Evolutionary conservation across 2,329 filamentous ascomycete species (phyloP).

Genomic region (Rhynchosporium secalis): DNA sequence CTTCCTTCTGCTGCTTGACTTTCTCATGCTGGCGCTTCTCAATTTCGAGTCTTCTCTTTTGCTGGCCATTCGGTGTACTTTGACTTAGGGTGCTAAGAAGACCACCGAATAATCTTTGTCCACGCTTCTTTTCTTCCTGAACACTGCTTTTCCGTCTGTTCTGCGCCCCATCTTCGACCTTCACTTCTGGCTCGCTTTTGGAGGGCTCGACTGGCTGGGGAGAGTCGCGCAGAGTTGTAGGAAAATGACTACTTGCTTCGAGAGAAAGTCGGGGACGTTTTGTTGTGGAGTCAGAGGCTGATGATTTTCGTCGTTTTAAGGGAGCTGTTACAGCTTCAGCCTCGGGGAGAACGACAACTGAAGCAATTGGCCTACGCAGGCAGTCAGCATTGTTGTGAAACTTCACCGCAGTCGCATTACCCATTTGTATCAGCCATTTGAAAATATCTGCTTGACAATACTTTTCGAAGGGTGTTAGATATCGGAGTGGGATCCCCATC

Average conservation of each 20-base stretch:
- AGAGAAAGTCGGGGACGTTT: constrained; percentile 55
- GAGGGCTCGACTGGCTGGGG: constrained; percentile 28
- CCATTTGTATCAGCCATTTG: constrained; percentile 33
- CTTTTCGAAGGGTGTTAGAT: background rate
- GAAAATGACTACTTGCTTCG: constrained; percentile 27
- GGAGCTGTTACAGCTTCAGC: constrained; percentile 25
- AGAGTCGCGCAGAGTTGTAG: constrained; percentile 36
- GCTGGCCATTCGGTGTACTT: constrained; percentile 60
- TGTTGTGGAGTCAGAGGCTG: constrained; percentile 47
- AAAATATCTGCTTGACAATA: constrained; percentile 10
- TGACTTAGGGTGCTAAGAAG: constrained; percentile 64
- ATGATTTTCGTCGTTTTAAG: constrained; percentile 52
- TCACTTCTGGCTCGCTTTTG: constrained; percentile 18
- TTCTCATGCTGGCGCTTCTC: constrained; percentile 80
- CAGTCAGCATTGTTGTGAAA: constrained; percentile 22
- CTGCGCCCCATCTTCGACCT: constrained; percentile 23
- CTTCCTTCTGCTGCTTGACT: constrained; percentile 68
- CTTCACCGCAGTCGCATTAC: constrained; percentile 19
- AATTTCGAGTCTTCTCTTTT: constrained; percentile 74
- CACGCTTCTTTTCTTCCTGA: constrained; percentile 80
- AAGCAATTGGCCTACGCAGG: constrained; percentile 38
- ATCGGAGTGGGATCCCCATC: background rate
- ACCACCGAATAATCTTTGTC: constrained; percentile 82
- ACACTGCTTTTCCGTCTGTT: constrained; percentile 47
- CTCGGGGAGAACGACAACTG: constrained; percentile 41